A percentile compares a stretch with the other conserved stretches of the same genome.
Conservation (phyloP, 2,329 filamentous ascomycete species). For the Paraconiothyrium sp. region DNA sequence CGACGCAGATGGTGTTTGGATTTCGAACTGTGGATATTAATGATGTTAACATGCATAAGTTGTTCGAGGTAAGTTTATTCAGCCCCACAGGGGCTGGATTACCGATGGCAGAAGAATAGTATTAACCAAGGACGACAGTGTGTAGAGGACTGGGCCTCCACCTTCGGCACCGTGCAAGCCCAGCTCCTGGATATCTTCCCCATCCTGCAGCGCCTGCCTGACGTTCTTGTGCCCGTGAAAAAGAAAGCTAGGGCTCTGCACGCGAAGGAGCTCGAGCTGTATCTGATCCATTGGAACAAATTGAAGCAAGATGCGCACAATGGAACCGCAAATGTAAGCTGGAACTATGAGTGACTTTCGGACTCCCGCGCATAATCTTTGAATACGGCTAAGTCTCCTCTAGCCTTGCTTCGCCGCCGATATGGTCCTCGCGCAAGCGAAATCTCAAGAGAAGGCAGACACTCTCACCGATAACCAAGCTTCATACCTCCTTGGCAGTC, state of each 20-base stretch:
- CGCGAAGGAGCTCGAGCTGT: constrained; percentile 51
- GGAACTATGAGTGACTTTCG: background rate
- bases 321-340: constrained; percentile 19
- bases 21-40: constrained; percentile 35
- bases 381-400: background rate
- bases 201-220: constrained; percentile 52
- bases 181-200: constrained; percentile 60
- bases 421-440: constrained; percentile 30
- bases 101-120: background rate
- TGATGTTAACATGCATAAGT: constrained; percentile 24
- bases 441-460: constrained; percentile 28
- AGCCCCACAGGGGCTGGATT: background rate
- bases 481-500: constrained; percentile 22
- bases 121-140: constrained; percentile 36
- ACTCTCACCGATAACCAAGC: constrained; percentile 32
- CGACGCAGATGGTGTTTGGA: constrained; percentile 61
- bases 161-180: constrained; percentile 55
- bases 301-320: constrained; percentile 30
- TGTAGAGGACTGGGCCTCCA: constrained; percentile 53
- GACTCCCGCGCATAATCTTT: background rate
- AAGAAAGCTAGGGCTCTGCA: constrained; percentile 56
- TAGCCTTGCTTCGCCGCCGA: constrained; percentile 38
- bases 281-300: constrained; percentile 32
- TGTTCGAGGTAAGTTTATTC: constrained; percentile 19
- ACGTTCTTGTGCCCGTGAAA: constrained; percentile 42